Evolutionary conservation across 805 yeast species (phyloP).

Genomic region (Myxozyma geophila): DNA sequence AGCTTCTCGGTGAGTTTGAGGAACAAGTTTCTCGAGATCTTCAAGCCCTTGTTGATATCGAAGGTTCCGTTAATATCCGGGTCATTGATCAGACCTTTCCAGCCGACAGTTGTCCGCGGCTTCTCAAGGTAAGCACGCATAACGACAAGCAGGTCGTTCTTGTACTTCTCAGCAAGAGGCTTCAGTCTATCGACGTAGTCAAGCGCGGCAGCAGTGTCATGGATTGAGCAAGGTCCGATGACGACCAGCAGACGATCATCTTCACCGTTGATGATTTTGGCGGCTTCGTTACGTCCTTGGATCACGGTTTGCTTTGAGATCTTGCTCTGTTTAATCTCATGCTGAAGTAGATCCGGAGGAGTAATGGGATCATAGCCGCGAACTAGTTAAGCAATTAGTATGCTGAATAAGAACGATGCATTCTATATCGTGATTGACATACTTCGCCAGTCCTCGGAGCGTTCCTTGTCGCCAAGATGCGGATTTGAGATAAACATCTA

Average conservation of each 20-base stretch:
- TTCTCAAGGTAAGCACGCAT: slow-evolving; percentile 98
- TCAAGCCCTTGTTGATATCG: slow-evolving; percentile 91
- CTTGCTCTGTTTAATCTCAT: slow-evolving; percentile 73
- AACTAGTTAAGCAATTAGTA: slow-evolving; percentile 41
- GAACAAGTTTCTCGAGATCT: slow-evolving; percentile 85
- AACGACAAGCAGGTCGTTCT: slow-evolving; percentile 78
- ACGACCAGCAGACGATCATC: slow-evolving; percentile 89
- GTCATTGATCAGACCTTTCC: slow-evolving; percentile 98
- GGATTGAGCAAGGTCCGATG: slow-evolving; percentile 97
- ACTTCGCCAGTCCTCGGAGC: slow-evolving; percentile 73
- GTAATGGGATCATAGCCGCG: slow-evolving; percentile 92
- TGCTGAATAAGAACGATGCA: background rate
- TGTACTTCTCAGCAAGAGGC: slow-evolving; percentile 61
- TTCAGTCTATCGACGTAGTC: slow-evolving; percentile 79
- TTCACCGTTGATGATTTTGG: slow-evolving; percentile 72
- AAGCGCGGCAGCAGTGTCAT: slow-evolving; percentile 88
- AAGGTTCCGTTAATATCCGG: slow-evolving; percentile 93
- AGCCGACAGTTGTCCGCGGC: slow-evolving; percentile 98
- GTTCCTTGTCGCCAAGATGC: slow-evolving; percentile 78
- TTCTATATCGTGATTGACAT: slow-evolving; percentile 23
- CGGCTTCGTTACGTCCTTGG: slow-evolving; percentile 75
- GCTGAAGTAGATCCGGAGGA: slow-evolving; percentile 92
- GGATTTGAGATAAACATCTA: slow-evolving; percentile 84
- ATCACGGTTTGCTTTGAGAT: slow-evolving; percentile 65
- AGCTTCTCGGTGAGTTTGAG: slow-evolving; percentile 77